Evolutionary conservation across 352 stramenopile genomes (phyloP), one percentile per base, ranked within the genome.

Genomic region (Globisporangium polare): DNA sequence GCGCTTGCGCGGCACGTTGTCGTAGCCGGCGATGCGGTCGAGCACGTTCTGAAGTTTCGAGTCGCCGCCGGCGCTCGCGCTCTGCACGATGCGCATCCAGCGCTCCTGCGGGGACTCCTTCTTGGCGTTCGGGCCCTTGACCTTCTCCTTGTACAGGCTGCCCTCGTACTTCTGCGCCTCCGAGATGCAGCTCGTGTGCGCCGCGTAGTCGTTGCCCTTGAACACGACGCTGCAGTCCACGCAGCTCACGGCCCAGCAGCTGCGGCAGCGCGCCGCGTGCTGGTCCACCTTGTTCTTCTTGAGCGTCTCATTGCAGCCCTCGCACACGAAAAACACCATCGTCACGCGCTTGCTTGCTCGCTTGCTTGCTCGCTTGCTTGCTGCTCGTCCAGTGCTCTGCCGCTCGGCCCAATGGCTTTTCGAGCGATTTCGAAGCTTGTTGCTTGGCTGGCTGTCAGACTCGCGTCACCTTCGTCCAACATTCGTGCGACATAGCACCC

Each of bases 91-190:
- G 7, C 93, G 75, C 62, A 92, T 86, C 91, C 91, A 97, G 29
- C 75, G 75, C 66, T 97, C 88, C 63, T 97, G 87, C n/a, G 86
- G 75, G 27, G 81, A 89, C 73, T 95, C 86, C 58, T 93, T 90
- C 67, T 89, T 90, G 33, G 39, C 61, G 27, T 88, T 86, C 22
- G 61, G 60, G 7, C 68, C 74, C 61, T 92, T 84, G 41, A 55
- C 71, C 67, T 89, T 83, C 52, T 80, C 75, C 22, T 75, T 75
- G 77, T 93, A 98, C 47, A 98, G 61, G 60, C 73, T 78, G 58
- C 91, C 90, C 64, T 98, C 81, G 75, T 98, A 98, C 76, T 98
- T 98, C 62, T 98, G 84, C 17, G 92, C 93, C 69, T 98, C 93
- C 7, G 90, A 97, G 50, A 98, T 89, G 75, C 93, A 98, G 46